A percentile compares a stretch with the other conserved stretches of the same genome.
phyloP scores from a whole-genome alignment of 192 early-diverging fungal genomes.

The Mortierella alpina region DNA sequence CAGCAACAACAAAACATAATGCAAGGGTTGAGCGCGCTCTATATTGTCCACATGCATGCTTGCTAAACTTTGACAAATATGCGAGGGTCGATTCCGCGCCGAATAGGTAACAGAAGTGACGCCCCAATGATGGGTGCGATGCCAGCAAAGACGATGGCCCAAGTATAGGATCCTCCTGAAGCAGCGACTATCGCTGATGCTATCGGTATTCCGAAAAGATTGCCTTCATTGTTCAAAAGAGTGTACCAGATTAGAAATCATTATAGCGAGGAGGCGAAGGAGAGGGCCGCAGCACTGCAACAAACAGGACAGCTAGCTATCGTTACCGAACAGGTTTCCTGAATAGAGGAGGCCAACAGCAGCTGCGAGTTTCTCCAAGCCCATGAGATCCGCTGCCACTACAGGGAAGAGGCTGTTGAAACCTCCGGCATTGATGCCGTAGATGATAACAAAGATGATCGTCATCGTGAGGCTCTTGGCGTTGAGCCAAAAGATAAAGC shows the following conservation, averaged over 20 bases:
- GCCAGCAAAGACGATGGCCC: conserved; percentile 37
- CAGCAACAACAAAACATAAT: too few species aligned
- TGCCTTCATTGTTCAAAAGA: conserved; percentile 24
- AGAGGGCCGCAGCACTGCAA: not conserved
- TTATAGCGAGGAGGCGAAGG: not conserved
- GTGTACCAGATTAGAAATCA: not conserved
- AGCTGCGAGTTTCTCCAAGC: conserved; percentile 49
- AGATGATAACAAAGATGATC: conserved; percentile 54
- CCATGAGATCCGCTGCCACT: conserved; percentile 49
- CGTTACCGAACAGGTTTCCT: conserved; percentile 54
- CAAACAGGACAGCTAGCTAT: not conserved
- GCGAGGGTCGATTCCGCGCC: conserved; percentile 12
- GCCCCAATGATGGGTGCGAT: conserved; percentile 10
- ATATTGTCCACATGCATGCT: not conserved
- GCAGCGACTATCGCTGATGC: conserved; percentile 46
- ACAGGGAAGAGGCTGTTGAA: conserved; percentile 54
- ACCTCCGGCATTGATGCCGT: conserved; percentile 60
- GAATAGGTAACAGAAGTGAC: conserved; percentile 6
- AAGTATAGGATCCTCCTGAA: conserved; percentile 30
- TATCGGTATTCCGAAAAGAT: conserved; percentile 56
- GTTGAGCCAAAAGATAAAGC: conserved; percentile 56
- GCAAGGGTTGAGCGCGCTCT: too few species aligned
- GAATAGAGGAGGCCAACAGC: conserved; percentile 56
- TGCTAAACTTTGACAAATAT: conserved; percentile 22
- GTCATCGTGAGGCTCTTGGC: conserved; percentile 41